phyloP scores from a whole-genome alignment of 257 asterid genomes.

The Primulina eburnea region DNA sequence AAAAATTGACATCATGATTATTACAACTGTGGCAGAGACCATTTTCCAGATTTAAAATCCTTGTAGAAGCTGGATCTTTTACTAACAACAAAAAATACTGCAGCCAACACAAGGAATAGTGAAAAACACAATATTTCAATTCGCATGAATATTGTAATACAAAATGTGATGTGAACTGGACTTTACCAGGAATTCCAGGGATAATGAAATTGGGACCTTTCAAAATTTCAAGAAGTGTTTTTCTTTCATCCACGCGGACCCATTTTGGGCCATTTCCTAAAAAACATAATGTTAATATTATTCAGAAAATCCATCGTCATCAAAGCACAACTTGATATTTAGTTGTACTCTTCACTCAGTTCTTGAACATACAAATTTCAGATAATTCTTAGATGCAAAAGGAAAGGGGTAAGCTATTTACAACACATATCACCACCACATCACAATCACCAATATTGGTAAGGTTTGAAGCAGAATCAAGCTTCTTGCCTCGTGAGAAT shows the following conservation, averaged over 20 bases:
- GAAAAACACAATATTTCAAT: slow-evolving; percentile 12
- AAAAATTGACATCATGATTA: slow-evolving; percentile 27
- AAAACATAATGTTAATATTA: slow-evolving; percentile 3
- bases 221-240: slow-evolving; percentile 62
- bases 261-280: slow-evolving; percentile 55
- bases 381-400: not conserved
- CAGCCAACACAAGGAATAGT: slow-evolving; percentile 24
- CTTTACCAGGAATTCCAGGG: slow-evolving; percentile 86
- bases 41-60: slow-evolving; percentile 71
- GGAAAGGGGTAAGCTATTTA: not conserved
- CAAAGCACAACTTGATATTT: not conserved
- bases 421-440: not conserved
- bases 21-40: slow-evolving; percentile 55
- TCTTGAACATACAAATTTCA: not conserved
- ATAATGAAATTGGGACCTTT: slow-evolving; percentile 52
- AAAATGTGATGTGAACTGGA: slow-evolving; percentile 4
- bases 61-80: slow-evolving; percentile 65
- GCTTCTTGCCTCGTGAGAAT: not conserved
- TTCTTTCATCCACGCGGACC: slow-evolving; percentile 66
- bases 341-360: not conserved
- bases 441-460: too few species aligned
- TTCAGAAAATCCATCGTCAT: not conserved
- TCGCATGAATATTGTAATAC: not conserved
- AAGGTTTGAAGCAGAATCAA: not conserved
- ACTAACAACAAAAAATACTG: slow-evolving; percentile 75